These are phyloP conservation scores for Scheffersomyces coipomensis DNA, from an alignment of 805 yeast genomes.

Conservation along the genomic window DNA sequence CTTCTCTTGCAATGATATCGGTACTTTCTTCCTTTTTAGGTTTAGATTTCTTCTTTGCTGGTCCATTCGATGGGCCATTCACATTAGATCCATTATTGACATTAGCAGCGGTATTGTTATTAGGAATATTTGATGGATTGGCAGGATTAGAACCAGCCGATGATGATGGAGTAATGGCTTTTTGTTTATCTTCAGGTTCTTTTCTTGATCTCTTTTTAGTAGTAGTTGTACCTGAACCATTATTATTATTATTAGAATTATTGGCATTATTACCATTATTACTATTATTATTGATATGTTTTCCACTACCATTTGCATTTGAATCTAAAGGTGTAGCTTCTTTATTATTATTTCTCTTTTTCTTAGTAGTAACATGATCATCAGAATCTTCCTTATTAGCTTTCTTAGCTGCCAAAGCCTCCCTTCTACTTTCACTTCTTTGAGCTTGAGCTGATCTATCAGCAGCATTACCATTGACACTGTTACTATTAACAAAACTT, in stretches of 20 bases:
- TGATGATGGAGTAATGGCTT: constrained; percentile 5
- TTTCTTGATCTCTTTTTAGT: constrained; percentile 17
- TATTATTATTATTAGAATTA: not conserved
- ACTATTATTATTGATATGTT: not conserved
- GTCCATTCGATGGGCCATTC: constrained; percentile 11
- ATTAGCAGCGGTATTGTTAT: constrained; percentile 7
- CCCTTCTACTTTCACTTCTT: constrained; percentile 83
- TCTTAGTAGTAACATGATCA: constrained; percentile 13
- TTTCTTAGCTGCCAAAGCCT: constrained; percentile 87
- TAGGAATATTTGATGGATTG: not conserved
- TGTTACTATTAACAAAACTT: constrained; percentile 37
- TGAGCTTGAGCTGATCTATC: constrained; percentile 67
- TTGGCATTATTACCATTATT: not conserved
- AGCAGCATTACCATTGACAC: constrained; percentile 36
- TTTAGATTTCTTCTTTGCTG: constrained; percentile 15
- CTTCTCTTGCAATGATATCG: no score
- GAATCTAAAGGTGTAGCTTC: constrained; percentile 12
- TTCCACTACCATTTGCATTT: not conserved
- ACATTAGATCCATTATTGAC: no score
- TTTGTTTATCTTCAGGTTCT: constrained; percentile 13
- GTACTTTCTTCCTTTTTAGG: constrained; percentile 19
- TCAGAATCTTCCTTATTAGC: constrained; percentile 47
- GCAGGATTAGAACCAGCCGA: not conserved
- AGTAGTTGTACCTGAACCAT: constrained; percentile 2
- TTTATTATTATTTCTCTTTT: constrained; percentile 8